These are phyloP conservation scores for Cordyceps javanica DNA, from an alignment of 2,329 filamentous ascomycete species.

Conservation along the genomic window DNA sequence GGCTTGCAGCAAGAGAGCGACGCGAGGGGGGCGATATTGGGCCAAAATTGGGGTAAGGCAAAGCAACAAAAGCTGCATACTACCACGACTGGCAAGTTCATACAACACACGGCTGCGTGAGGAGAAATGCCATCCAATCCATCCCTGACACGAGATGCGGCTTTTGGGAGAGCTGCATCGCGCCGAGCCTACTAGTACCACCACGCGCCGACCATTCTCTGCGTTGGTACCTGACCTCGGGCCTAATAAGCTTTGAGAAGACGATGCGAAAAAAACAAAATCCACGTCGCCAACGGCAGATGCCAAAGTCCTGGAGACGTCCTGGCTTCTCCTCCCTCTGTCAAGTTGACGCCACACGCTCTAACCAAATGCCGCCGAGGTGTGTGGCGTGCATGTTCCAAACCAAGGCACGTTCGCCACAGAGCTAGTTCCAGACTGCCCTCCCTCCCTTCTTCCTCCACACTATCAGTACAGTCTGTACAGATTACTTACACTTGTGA, in stretches of 20 bases:
- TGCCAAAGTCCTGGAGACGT: neutral
- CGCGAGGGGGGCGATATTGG: neutral
- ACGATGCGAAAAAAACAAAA: too few species aligned
- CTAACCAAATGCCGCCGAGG: neutral
- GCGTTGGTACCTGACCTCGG: slow-evolving; percentile 6
- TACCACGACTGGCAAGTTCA: neutral
- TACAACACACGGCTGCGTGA: neutral
- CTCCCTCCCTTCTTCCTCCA: too few species aligned
- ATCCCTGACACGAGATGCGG: neutral
- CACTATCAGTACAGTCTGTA: too few species aligned
- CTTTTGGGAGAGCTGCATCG: neutral
- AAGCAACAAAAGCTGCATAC: neutral
- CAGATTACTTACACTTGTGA: too few species aligned
- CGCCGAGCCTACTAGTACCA: neutral
- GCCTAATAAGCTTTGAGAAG: too few species aligned
- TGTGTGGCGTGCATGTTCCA: neutral
- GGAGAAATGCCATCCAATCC: neutral
- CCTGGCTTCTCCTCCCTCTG: neutral
- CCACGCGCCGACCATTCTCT: neutral
- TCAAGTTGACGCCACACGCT: neutral
- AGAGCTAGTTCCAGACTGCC: neutral
- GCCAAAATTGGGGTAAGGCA: slow-evolving; percentile 2
- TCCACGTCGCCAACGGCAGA: neutral
- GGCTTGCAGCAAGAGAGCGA: neutral
- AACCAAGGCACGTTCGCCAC: neutral